phyloP scores from a whole-genome alignment of 768 basidiomycete genomes.

The Trametes sanguinea region DNA sequence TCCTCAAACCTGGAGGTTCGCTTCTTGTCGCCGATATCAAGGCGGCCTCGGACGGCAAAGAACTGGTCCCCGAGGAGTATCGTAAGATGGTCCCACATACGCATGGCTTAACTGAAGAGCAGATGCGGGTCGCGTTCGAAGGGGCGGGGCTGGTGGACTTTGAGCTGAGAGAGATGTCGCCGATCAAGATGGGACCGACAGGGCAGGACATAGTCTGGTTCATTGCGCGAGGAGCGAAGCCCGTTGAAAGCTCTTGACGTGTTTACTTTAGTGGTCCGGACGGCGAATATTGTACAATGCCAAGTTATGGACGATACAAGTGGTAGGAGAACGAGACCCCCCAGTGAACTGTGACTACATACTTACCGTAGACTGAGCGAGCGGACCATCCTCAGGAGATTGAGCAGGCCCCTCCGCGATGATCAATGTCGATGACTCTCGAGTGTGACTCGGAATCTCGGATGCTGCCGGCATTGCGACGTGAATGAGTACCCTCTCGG shows the following conservation, averaged over 20 bases:
- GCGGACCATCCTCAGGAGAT: no score
- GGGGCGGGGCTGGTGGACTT: constrained; percentile 52
- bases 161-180: constrained; percentile 35
- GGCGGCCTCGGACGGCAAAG: constrained; percentile 34
- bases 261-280: no score
- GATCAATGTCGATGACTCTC: no score
- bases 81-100: constrained; percentile 55
- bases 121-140: constrained; percentile 53
- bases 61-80: constrained; percentile 39
- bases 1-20: constrained; percentile 62
- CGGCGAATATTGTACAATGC: no score
- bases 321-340: no score
- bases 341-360: no score
- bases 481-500: not conserved
- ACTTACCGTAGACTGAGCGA: no score
- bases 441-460: no score
- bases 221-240: constrained; percentile 6
- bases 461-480: no score
- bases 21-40: constrained; percentile 59
- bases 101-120: constrained; percentile 52
- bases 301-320: no score
- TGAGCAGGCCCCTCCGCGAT: not conserved
- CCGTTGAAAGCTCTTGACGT: not conserved
- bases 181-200: constrained; percentile 28
- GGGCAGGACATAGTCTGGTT: constrained; percentile 31